A percentile compares a stretch with the other conserved stretches of the same genome.
phyloP scores from a whole-genome alignment of 2,329 filamentous ascomycete genomes.

The Apiospora malaysiana region DNA sequence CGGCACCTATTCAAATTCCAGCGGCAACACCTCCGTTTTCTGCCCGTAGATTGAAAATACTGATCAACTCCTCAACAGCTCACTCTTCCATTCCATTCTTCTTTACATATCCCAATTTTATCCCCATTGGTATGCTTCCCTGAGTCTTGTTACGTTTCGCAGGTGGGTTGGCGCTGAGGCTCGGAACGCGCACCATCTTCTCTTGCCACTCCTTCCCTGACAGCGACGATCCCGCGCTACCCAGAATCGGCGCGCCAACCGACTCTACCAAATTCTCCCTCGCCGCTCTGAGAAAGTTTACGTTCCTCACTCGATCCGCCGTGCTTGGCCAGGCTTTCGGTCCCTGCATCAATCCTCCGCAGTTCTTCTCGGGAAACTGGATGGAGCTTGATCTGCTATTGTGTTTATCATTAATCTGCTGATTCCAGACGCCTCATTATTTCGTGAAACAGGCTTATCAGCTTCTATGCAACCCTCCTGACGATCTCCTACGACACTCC shows the following conservation, averaged over 20 bases:
- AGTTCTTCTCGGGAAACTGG: neutral
- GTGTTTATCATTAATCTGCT: neutral
- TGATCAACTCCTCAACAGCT: neutral
- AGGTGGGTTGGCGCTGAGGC: neutral
- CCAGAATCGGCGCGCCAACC: neutral
- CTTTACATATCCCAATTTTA: neutral
- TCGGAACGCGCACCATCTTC: neutral
- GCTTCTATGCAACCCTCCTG: constrained; percentile 1
- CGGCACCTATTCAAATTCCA: neutral
- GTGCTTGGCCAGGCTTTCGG: neutral
- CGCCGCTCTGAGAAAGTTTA: neutral
- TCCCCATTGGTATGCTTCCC: neutral
- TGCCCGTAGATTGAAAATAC: neutral
- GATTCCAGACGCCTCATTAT: neutral
- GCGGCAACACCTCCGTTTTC: neutral
- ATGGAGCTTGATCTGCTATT: neutral
- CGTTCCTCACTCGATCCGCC: neutral
- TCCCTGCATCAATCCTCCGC: constrained; percentile 4
- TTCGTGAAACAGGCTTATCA: constrained; percentile 9
- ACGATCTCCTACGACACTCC: neutral
- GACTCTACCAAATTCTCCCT: neutral
- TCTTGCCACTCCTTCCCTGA: neutral
- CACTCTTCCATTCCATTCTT: neutral
- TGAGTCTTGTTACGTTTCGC: neutral
- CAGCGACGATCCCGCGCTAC: constrained; percentile 3